These are phyloP conservation scores for Rhizophora apiculata DNA, from an alignment of 345 rosid genomes.

Conservation along the genomic window DNA sequence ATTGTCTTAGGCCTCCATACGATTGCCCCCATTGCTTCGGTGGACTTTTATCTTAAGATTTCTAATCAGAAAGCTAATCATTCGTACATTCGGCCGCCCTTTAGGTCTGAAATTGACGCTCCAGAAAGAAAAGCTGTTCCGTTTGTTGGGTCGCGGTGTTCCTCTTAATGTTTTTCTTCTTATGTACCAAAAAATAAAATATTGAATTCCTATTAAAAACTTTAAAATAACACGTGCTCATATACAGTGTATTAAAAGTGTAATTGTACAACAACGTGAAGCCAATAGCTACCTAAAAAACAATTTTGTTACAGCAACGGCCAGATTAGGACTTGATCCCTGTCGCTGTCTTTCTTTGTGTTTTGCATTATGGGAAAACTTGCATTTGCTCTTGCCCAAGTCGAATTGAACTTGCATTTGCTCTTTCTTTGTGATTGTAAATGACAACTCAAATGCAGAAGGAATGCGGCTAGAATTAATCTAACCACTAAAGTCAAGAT, in stretches of 20 bases:
- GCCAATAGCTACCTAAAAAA: background rate
- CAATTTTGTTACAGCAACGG: slow-evolving; percentile 2
- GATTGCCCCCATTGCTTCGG: too few relatives aligned
- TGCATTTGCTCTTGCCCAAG: background rate
- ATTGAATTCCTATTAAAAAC: background rate
- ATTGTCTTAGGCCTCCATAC: too few relatives aligned
- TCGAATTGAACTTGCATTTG: background rate
- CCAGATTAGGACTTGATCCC: slow-evolving; percentile 4
- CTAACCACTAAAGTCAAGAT: background rate
- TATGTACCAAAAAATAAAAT: too few relatives aligned
- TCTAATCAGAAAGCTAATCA: too few relatives aligned
- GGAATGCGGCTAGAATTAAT: background rate
- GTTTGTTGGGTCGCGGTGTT: too few relatives aligned
- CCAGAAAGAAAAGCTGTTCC: too few relatives aligned
- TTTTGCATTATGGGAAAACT: background rate
- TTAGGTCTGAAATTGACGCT: too few relatives aligned
- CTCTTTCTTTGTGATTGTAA: background rate
- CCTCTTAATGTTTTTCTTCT: too few relatives aligned
- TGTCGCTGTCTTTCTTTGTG: background rate
- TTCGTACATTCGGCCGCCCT: too few relatives aligned
- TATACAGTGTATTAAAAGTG: slow-evolving; percentile 1
- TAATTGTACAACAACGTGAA: slow-evolving; percentile 1
- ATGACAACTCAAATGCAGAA: background rate
- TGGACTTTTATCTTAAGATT: too few relatives aligned
- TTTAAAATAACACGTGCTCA: background rate